Evolutionary conservation across 768 basidiomycete genomes (phyloP).

Genomic region (Nevesoporus exiguus): DNA sequence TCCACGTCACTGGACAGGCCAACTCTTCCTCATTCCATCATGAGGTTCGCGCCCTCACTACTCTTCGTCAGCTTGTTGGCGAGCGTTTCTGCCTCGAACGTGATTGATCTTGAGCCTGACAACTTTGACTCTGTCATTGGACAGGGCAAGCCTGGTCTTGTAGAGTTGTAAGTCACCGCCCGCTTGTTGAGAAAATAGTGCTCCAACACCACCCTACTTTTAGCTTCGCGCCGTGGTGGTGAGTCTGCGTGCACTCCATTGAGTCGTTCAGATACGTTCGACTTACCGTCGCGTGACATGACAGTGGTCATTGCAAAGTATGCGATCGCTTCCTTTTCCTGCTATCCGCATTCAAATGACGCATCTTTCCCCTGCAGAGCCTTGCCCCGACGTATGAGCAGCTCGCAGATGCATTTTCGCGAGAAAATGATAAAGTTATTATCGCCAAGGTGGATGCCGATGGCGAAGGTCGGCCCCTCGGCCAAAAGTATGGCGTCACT

Average conservation of each 20-base stretch:
- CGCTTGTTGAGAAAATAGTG: neutral
- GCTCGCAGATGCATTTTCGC: constrained; percentile 81
- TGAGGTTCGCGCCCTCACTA: constrained; percentile 57
- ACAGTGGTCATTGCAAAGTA: constrained; percentile 86
- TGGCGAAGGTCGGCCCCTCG: constrained; percentile 74
- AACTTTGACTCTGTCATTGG: constrained; percentile 79
- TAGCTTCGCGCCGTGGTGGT: constrained; percentile 91
- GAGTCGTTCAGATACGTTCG: neutral
- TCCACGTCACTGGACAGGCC: constrained; percentile 31
- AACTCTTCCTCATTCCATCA: constrained; percentile 33
- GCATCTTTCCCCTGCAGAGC: constrained; percentile 46
- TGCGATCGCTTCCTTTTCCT: constrained; percentile 5
- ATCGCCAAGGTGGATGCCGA: constrained; percentile 95
- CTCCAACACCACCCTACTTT: neutral
- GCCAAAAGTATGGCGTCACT: constrained; percentile 72
- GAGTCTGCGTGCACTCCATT: constrained; percentile 26
- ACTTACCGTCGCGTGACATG: neutral
- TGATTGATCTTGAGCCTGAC: constrained; percentile 69
- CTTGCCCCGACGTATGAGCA: constrained; percentile 88
- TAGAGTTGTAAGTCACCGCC: constrained; percentile 74
- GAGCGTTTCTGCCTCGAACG: constrained; percentile 69
- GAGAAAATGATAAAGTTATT: constrained; percentile 76
- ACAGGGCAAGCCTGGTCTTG: constrained; percentile 75
- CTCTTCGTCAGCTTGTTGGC: constrained; percentile 55
- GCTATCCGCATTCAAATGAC: neutral